Conservation (phyloP, 441 rosid species). For the Populus tomentosa region DNA sequence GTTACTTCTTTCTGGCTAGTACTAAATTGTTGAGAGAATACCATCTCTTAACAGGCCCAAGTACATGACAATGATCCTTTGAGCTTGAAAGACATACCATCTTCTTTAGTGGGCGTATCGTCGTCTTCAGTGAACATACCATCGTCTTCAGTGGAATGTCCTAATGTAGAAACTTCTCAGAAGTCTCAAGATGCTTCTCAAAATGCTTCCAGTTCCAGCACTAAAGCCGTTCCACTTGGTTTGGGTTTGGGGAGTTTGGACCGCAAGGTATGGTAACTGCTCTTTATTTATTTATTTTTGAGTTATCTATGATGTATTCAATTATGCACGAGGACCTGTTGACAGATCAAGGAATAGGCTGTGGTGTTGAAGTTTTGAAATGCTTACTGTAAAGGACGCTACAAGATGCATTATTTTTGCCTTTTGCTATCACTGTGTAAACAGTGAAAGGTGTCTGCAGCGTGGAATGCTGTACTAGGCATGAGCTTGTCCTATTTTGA, state of each 20-base stretch:
- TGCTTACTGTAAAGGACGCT: background rate
- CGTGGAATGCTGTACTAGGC: background rate
- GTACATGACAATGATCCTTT: constrained; percentile 21
- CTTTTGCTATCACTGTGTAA: background rate
- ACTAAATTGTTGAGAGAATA: constrained; percentile 10
- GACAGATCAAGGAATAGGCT: background rate
- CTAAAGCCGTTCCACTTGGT: constrained; percentile 70
- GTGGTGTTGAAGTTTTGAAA: background rate
- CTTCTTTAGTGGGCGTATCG: constrained; percentile 19
- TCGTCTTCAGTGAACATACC: background rate
- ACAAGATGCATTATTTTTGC: background rate
- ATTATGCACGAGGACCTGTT: background rate
- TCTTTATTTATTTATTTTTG: background rate
- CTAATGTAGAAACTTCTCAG: background rate
- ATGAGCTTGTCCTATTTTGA: background rate
- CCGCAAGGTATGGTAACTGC: constrained; percentile 52
- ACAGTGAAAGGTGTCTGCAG: background rate
- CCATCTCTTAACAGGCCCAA: constrained; percentile 25
- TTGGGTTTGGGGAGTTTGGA: constrained; percentile 81
- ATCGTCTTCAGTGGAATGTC: background rate
- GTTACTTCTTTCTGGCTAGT: constrained; percentile 3
- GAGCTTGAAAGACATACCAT: constrained; percentile 30
- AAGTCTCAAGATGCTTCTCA: constrained; percentile 33
- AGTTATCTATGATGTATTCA: background rate
- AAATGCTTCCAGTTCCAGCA: constrained; percentile 35